Base-by-base conservation (phyloP, 257 asterid species). In the Solanum gracilifrons region DNA sequence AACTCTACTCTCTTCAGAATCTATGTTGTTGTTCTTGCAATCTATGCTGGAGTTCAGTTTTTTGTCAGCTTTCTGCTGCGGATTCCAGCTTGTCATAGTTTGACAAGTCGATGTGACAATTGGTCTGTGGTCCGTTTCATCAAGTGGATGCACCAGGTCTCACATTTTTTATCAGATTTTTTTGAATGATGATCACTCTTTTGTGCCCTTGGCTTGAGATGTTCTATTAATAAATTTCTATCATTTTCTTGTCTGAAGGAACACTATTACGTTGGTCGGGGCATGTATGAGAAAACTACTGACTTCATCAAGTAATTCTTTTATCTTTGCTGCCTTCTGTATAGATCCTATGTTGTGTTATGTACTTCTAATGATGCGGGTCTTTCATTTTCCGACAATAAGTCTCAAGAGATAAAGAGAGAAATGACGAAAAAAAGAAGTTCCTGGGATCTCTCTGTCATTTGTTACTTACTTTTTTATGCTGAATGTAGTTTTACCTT, bases 111-210 rank as follows among this genome's bases (percentile, higher is more conserved):
- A 87, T 91, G 97, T 88, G 97, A 97, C 89, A 80, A 80, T 83
- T 93, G 94, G 96, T 89, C 94, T 25, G 74, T 93, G 29, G 88
- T 92, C 90, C 98, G 98, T 85, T 93, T 94, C 89, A 80, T 97
- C 87, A 96, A 97, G 93, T 97, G 99, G 99, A 94, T 97, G 99
- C 99, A 97, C 91, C 97, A 97, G 99, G 99, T 97, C 88, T 88
- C 79, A 82, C 84, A 87, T 68, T 84, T 82, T 31, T 85, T 32
- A 83, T 48, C 31, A 82, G 79, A 71, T 31, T 76, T 35, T 55
- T 21, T 60, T 76, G 23, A 71, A 46, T 21, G 72, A 72, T 60
- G 83, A 35, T 21, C 36, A 35, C 36, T 64, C 77, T 87, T 89
- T 89, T 48, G 43, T 84, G 76, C 76, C 51, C 62, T 68, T 68